Evolutionary conservation across 306 rosid genomes (phyloP).

Genomic region (Acmispon strigosus): DNA sequence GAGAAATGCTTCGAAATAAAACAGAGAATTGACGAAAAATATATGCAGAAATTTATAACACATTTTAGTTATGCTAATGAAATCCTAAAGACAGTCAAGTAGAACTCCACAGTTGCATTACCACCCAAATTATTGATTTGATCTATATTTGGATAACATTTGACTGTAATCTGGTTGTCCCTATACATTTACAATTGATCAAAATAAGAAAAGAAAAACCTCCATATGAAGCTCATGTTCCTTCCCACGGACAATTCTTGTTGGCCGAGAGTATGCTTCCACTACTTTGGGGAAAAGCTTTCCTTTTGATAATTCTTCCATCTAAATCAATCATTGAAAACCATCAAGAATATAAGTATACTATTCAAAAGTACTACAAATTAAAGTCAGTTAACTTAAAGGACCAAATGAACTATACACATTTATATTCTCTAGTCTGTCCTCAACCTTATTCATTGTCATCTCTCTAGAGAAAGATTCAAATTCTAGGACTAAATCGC

Average conservation of each 20-base stretch:
- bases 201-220: slow-evolving; percentile 34
- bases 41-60: neutral
- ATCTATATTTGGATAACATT: neutral
- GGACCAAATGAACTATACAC: neutral
- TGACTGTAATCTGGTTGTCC: neutral
- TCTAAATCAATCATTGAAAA: slow-evolving; percentile 41
- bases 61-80: neutral
- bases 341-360: slow-evolving; percentile 8
- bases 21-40: neutral
- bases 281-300: slow-evolving; percentile 62
- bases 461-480: neutral
- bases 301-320: slow-evolving; percentile 72
- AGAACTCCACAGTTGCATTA: neutral
- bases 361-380: neutral
- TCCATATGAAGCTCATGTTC: slow-evolving; percentile 41
- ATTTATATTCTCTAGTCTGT: neutral
- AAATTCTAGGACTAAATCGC: too few relatives aligned
- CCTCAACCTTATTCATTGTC: neutral
- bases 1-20: slow-evolving; percentile 3
- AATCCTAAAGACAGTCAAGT: neutral
- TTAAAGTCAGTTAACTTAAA: neutral
- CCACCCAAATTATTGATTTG: neutral
- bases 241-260: slow-evolving; percentile 93
- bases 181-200: neutral
- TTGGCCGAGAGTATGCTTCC: slow-evolving; percentile 92